Evolutionary conservation across 2,329 filamentous ascomycete species (phyloP), one percentile per base, ranked within the genome.

Genomic region (Xylariaceae sp.): DNA sequence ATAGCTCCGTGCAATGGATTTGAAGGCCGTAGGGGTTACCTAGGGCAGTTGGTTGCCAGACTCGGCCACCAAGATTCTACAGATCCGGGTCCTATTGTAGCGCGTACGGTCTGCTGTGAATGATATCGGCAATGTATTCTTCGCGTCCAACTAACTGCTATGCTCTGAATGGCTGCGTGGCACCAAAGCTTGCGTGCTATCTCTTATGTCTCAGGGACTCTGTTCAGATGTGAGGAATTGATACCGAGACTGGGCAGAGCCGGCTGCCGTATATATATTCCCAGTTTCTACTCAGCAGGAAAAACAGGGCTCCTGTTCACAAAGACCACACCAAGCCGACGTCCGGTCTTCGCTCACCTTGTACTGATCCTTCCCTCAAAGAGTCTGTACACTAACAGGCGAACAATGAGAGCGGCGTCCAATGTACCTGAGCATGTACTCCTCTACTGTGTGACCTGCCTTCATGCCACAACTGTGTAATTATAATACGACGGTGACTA

Each of bases 191-290:
- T 34, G 42, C 21, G 18, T 13, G 12, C 41, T 29, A 47, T 32
- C 10, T 8, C 34, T 15, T n/a, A 40, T 47, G 49, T 52, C 46
- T 43, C 42, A 49, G 18, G 19, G 22, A 47, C 46, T 40, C 41
- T 22, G 44, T 34, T 16, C 18, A 19, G n/a, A 40, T 47, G 9
- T 47, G 30, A 16, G 21, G 22, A 16, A 13, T 22, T 22, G 16
- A 18, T 12, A 8, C 2, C 30, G 2, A 34, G 45, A 47, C 47
- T 51, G 48, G 32, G 43, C 44, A 47, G 36, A n/a, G 32, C 15
- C 44, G 18, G 19, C 29, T 10, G 13, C 13, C 13, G 3, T 9
- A 34, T 34, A 34, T 34, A 12, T 34, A 34, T 34, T 3, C 13
- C 13, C 13, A 34, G 9, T 34, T 26, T 4, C 26, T n/a, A 26